Evolutionary conservation across 2,329 filamentous ascomycete species (phyloP), one percentile per base, ranked within the genome.

Genomic region (Pyricularia pennisetigena): DNA sequence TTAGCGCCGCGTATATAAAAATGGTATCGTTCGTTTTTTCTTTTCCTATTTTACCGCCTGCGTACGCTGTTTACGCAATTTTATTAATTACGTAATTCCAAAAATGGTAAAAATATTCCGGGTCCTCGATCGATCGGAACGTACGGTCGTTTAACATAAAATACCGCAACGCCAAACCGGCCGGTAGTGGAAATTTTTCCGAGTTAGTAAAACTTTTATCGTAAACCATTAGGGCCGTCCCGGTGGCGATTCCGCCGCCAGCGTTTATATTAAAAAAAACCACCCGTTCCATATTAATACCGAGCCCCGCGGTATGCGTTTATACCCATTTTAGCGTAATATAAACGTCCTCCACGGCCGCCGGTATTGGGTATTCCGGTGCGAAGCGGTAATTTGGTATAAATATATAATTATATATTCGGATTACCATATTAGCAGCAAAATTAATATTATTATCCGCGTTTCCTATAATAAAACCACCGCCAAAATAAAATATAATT

Each of bases 371-470:
- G 66, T 80, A 74, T 70, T 84, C 82, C 0, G 84, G 84, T 1
- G 82, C 82, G 16, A 84, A 76, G 0, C 82, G 75, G 72, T 86
- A 86, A 35, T 82, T 80, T 0, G 83, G 79, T 68, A 81, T 72
- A 49, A 71, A 75, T 57, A 73, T 64, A 67, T 72, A 69, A 1
- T 73, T 69, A 29, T 70, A 71, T 0, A 71, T 68, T 1, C 49
- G 65, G 41, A 66, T 54, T 32, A 9, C 30, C 30, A 32, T 32
- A 32, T 32, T 9, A 9, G 30, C 30, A 9, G 30, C 30, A 9
- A 32, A 32, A 4, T 5, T 32, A 9, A 32, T 32, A 9, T 32
- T 32, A 57, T 71, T n/a, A 10, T 68, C 54, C 12, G 74, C 71
- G 1, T 61, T 71, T 62, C 71, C 73, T 5, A 70, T 67, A 32